Percentiles rank a stretch among this genome's conserved stretches.
Conservation (phyloP, 208 protist genomes). For the Crithidia fasciculata region DNA sequence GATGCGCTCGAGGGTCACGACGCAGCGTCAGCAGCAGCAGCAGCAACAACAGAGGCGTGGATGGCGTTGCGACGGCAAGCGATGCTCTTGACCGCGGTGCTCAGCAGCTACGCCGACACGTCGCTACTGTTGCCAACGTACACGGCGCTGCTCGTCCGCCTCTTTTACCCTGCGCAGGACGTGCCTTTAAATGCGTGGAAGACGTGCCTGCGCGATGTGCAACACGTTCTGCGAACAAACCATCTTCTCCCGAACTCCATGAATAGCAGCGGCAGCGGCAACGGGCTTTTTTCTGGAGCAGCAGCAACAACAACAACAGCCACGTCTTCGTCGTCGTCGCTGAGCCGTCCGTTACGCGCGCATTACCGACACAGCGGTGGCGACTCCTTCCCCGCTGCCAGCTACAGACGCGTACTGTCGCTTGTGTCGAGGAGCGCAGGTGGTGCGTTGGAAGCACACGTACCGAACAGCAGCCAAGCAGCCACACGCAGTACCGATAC, state of each 20-base stretch:
- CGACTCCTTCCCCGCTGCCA: no score
- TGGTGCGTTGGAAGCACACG: no score
- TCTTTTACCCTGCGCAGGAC: conserved; percentile 15
- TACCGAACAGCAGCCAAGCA: no score
- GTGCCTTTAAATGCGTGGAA: conserved; percentile 17
- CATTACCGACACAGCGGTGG: no score
- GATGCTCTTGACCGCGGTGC: conserved; percentile 6
- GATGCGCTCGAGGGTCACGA: background rate
- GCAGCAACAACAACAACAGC: conserved; percentile 5
- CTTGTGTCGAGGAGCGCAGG: no score
- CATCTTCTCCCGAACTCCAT: background rate
- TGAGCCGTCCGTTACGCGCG: no score
- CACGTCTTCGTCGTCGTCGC: background rate
- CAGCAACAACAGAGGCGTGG: conserved; percentile 21
- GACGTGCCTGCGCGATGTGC: conserved; percentile 23
- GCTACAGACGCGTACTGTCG: no score
- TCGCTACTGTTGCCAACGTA: conserved; percentile 28
- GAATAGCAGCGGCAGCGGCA: background rate
- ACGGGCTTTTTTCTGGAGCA: background rate
- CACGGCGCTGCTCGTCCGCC: conserved; percentile 11
- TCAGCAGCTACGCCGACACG: conserved; percentile 26
- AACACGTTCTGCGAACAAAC: conserved; percentile 4
- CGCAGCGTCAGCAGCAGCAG: background rate
- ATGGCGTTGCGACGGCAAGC: conserved; percentile 16
- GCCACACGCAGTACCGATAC: no score